Percentiles rank a stretch among this genome's conserved stretches.
These are phyloP conservation scores for Cryptosporidium viatorum DNA, from an alignment of 169 alveolate species.

Conservation along the genomic window DNA sequence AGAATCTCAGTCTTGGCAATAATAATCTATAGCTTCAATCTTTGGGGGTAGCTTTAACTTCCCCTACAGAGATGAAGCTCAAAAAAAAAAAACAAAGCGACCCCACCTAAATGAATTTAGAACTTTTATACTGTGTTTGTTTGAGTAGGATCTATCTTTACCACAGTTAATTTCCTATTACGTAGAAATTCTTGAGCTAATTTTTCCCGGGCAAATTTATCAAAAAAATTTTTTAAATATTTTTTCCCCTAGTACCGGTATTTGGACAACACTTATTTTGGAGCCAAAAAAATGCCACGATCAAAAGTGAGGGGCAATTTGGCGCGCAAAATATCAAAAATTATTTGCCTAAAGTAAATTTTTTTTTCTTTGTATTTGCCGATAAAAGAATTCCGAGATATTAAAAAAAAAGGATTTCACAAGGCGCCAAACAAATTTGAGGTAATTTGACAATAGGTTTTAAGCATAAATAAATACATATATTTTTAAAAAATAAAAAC, in stretches of 20 bases:
- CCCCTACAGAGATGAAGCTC: background rate
- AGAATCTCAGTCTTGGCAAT: background rate
- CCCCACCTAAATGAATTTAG: background rate
- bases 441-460: background rate
- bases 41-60: background rate
- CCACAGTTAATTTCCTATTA: background rate
- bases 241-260: slow-evolving; percentile 14
- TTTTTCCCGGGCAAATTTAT: slow-evolving; percentile 28
- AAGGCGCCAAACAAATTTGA: background rate
- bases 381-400: background rate
- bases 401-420: background rate
- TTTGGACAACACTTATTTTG: background rate
- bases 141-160: background rate
- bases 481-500: background rate
- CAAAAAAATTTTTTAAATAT: background rate
- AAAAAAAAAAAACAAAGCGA: background rate
- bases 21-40: background rate
- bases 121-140: background rate
- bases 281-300: slow-evolving; percentile 29
- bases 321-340: background rate
- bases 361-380: background rate
- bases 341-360: background rate
- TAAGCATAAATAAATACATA: background rate
- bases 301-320: background rate
- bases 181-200: slow-evolving; percentile 4